Base-by-base conservation (phyloP, 768 basidiomycete species). In the Tulasnella sp. region DNA sequence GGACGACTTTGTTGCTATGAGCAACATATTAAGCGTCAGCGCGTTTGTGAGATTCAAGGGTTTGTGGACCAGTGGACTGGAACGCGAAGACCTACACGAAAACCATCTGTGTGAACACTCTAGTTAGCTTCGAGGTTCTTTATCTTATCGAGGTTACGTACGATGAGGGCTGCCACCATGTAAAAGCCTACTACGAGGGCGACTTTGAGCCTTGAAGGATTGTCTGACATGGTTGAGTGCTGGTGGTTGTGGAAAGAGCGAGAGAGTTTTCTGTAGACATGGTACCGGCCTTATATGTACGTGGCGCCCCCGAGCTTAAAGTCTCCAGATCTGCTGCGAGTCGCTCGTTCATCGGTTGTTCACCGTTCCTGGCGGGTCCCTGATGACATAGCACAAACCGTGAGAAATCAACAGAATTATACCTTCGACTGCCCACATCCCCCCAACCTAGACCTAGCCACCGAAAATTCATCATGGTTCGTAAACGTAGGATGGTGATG, bases 131-230 rank as follows among this genome's bases (percentile, higher is more conserved):
- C 14, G 71, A 70, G 70, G 29, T 72, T 64, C 67, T 75, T 38
- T 54, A 39, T 67, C 40, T n/a, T 45, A 45, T n/a, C 74, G 64
- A 79, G 38, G 40, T 52, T 70, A 86, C 91, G 82, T 80, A 92
- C 91, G 52, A 92, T 87, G 11, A 93, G 84, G 3, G 92, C 92
- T 2, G 91, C 87, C 29, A 83, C 82, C 91, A 93, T 93, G 85
- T 93, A 93, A 83, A 93, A 93, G 8, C 85, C 78, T 78, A 93
- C 91, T 34, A 93, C 92, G n/a, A 82, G 87, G 19, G 89, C 89
- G 67, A 93, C 89, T 81, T 89, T 74, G 7, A 52, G 45, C 34
- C 39, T 75, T 42, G 78, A 78, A 7, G 76, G 71, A 25, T n/a
- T 39, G 38, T 77, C 72, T 38, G 73, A 58, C 73, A 74, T 74